Evolutionary conservation across 2,329 filamentous ascomycete genomes (phyloP).

Genomic region (Reticulascus tulasneorum): DNA sequence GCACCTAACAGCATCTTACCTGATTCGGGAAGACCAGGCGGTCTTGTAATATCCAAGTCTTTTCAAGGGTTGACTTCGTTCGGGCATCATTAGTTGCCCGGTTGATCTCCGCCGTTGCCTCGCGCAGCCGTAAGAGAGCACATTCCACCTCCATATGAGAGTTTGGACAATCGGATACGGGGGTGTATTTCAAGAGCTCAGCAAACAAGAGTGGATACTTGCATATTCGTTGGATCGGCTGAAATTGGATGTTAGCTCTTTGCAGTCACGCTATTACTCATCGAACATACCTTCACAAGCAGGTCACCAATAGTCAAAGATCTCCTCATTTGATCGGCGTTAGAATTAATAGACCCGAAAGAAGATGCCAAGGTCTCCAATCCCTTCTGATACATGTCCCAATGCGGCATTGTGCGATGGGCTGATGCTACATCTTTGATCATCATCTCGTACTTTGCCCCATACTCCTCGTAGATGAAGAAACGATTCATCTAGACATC

Average conservation of each 20-base stretch:
- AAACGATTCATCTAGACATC: slow-evolving; percentile 68
- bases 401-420: slow-evolving; percentile 65
- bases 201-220: slow-evolving; percentile 85
- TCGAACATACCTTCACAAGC: slow-evolving; percentile 70
- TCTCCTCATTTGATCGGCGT: slow-evolving; percentile 62
- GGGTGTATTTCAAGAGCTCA: slow-evolving; percentile 78
- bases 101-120: slow-evolving; percentile 77
- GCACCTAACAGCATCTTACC: slow-evolving; percentile 40
- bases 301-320: slow-evolving; percentile 80
- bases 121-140: slow-evolving; percentile 65
- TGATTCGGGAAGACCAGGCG: slow-evolving; percentile 70
- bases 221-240: slow-evolving; percentile 91
- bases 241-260: not conserved
- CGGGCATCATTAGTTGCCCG: slow-evolving; percentile 73
- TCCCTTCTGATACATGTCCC: slow-evolving; percentile 78
- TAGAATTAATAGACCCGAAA: slow-evolving; percentile 64
- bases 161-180: slow-evolving; percentile 77
- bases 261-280: too few species aligned
- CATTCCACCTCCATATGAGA: slow-evolving; percentile 78
- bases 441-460: slow-evolving; percentile 83
- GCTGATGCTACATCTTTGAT: slow-evolving; percentile 70
- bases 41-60: slow-evolving; percentile 81
- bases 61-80: slow-evolving; percentile 68
- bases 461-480: slow-evolving; percentile 87
- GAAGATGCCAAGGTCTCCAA: slow-evolving; percentile 79